Evolutionary conservation across 1,284 basidiomycete species (phyloP).

Genomic region (Melampsora americana): DNA sequence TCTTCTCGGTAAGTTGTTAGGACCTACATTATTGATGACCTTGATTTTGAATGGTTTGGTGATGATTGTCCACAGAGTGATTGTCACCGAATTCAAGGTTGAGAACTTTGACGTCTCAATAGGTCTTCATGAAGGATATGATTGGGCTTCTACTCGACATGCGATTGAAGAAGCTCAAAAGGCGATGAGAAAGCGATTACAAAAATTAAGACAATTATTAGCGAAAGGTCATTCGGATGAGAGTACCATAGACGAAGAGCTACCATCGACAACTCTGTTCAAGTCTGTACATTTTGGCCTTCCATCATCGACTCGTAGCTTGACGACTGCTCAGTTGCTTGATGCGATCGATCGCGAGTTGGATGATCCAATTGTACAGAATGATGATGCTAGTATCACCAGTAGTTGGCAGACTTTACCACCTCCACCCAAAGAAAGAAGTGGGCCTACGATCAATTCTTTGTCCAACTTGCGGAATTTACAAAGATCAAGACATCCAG

Average conservation of each 20-base stretch:
- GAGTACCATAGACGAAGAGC: slow-evolving; percentile 64
- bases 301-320: slow-evolving; percentile 60
- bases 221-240: slow-evolving; percentile 87
- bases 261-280: slow-evolving; percentile 70
- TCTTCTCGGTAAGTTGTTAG: slow-evolving; percentile 18
- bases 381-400: slow-evolving; percentile 25
- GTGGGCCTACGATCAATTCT: neutral
- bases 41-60: neutral
- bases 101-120: slow-evolving; percentile 66
- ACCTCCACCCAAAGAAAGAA: slow-evolving; percentile 15
- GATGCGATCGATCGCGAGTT: slow-evolving; percentile 83
- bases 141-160: slow-evolving; percentile 80
- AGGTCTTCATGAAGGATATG: slow-evolving; percentile 84
- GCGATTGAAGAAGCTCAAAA: slow-evolving; percentile 83
- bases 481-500: slow-evolving; percentile 26
- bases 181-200: slow-evolving; percentile 76
- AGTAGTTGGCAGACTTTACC: slow-evolving; percentile 40
- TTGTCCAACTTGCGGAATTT: slow-evolving; percentile 5
- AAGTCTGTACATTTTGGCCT: slow-evolving; percentile 89
- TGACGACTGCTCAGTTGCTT: slow-evolving; percentile 72
- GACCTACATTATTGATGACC: neutral
- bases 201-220: slow-evolving; percentile 89
- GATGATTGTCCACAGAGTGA: slow-evolving; percentile 8
- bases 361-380: slow-evolving; percentile 45
- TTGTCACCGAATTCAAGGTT: slow-evolving; percentile 50